Conservation (phyloP, 257 asterid genomes). For the Plantago elongata region DNA sequence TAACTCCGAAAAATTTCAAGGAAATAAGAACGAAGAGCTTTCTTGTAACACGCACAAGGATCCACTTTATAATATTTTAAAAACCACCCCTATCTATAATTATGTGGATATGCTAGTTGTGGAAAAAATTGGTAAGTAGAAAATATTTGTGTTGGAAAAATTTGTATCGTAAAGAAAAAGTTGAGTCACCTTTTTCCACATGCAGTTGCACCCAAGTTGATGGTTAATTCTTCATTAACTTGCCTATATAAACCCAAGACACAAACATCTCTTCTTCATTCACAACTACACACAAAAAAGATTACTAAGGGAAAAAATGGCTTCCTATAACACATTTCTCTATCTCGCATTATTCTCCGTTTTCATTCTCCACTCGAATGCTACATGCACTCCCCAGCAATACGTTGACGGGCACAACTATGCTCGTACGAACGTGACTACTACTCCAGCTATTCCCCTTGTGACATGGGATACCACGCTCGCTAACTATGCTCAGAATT, state of each 20-base stretch:
- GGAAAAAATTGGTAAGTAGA: too few species aligned
- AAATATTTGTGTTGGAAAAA: too few species aligned
- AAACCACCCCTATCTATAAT: too few species aligned
- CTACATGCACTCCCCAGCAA: background rate
- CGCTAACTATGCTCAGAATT: slow-evolving; percentile 36
- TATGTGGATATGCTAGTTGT: too few species aligned
- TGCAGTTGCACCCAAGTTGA: slow-evolving; percentile 6
- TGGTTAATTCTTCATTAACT: background rate
- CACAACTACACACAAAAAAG: background rate
- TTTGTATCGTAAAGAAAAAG: too few species aligned
- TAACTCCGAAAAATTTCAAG: too few species aligned
- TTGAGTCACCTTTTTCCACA: background rate
- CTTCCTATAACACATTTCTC: background rate
- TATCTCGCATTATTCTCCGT: background rate
- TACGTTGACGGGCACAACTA: background rate
- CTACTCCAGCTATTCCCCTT: slow-evolving; percentile 16
- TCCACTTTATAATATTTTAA: too few species aligned
- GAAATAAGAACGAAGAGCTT: too few species aligned
- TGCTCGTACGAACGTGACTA: background rate
- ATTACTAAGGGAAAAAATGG: background rate
- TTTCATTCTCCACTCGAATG: background rate
- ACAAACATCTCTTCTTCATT: background rate
- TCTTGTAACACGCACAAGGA: too few species aligned
- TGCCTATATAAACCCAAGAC: background rate
- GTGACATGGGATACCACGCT: slow-evolving; percentile 39